Conservation (phyloP, 305 asterid genomes). For the Caryopteris hybrid region DNA sequence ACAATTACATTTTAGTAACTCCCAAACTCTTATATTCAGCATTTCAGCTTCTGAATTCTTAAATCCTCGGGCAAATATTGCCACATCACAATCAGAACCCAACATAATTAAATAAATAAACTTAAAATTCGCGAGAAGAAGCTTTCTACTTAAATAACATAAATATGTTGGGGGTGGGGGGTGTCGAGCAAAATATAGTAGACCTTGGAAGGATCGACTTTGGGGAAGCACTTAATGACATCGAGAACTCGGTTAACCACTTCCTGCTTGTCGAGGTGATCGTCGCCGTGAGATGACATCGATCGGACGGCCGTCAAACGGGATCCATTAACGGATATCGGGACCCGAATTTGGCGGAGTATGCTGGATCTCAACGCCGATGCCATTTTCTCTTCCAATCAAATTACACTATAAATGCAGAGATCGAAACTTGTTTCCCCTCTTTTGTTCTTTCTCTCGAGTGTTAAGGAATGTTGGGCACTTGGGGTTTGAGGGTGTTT, state of each 20-base stretch:
- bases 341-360: conserved; percentile 60
- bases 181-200: too few relatives aligned
- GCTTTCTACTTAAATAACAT: too few relatives aligned
- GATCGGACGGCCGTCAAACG: conserved; percentile 44
- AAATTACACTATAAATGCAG: conserved; percentile 4
- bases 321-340: conserved; percentile 30
- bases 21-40: too few relatives aligned
- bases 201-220: conserved; percentile 77
- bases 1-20: neutral
- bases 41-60: neutral
- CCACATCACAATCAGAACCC: neutral
- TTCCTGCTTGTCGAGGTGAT: conserved; percentile 55
- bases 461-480: neutral
- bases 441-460: neutral
- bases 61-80: neutral
- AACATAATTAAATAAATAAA: neutral
- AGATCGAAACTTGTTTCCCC: neutral
- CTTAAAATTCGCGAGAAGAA: neutral
- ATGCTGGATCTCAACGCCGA: conserved; percentile 60
- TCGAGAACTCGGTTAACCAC: conserved; percentile 62
- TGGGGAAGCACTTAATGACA: conserved; percentile 70
- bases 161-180: too few relatives aligned
- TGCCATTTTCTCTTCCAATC: conserved; percentile 41
- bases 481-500: neutral
- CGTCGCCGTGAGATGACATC: conserved; percentile 74